Percentiles rank a stretch among this genome's conserved stretches.
Evolutionary conservation across 2,329 filamentous ascomycete genomes (phyloP).

Genomic region (Xylariales sp.): DNA sequence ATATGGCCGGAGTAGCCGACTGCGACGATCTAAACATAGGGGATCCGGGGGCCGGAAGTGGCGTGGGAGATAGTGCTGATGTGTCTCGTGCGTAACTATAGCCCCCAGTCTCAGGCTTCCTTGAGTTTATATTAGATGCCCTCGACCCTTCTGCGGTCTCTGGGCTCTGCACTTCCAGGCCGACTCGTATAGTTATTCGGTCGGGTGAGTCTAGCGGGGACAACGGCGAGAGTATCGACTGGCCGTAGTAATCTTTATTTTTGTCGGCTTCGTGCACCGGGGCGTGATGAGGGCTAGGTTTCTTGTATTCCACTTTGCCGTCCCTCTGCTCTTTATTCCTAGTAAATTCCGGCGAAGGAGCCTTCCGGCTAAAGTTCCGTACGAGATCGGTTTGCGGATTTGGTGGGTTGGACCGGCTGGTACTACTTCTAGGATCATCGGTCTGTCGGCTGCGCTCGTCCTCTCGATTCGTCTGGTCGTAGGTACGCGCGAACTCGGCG

Average conservation of each 20-base stretch:
- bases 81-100: not conserved
- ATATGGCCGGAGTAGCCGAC: not conserved
- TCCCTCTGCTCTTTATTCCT: not conserved
- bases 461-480: not conserved
- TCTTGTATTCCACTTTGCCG: not conserved
- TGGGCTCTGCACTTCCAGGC: constrained; percentile 7
- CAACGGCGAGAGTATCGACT: constrained; percentile 2
- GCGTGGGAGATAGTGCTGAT: not conserved
- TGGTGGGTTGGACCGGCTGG: not conserved
- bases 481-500: not conserved
- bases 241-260: not conserved
- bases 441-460: not conserved
- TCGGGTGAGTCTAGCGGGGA: constrained; percentile 18
- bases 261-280: not conserved
- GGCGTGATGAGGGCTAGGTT: not conserved
- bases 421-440: not conserved
- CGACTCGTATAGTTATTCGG: constrained; percentile 32
- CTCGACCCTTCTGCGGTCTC: not conserved
- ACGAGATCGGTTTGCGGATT: not conserved
- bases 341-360: not conserved
- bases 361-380: not conserved
- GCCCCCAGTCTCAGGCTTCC: constrained; percentile 7
- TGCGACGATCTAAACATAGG: not conserved
- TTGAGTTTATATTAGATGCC: constrained; percentile 1
- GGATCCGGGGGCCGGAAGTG: constrained; percentile 8